phyloP scores from a whole-genome alignment of 1,284 basidiomycete genomes.

The Ceratobasidium sp. region DNA sequence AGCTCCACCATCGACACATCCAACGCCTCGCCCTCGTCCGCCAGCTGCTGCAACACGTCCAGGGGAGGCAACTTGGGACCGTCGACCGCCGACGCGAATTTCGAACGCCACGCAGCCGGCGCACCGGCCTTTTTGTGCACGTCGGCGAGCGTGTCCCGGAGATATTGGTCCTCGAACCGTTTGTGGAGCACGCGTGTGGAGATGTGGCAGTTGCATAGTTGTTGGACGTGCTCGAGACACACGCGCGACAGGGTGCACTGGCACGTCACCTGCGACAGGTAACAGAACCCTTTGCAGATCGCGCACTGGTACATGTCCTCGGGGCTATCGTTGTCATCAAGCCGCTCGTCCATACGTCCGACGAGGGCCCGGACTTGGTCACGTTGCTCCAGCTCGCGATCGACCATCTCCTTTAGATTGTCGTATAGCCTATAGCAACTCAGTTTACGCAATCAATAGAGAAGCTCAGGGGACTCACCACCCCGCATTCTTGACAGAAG shows the following conservation, averaged over 20 bases:
- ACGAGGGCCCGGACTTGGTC: conserved; percentile 64
- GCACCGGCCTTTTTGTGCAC: conserved; percentile 77
- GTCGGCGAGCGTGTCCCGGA: conserved; percentile 72
- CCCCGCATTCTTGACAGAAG: conserved; percentile 90
- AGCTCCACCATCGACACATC: conserved; percentile 79
- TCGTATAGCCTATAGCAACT: conserved; percentile 73
- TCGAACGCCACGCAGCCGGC: conserved; percentile 79
- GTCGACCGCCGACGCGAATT: conserved; percentile 73
- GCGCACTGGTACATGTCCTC: conserved; percentile 97
- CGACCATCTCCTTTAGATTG: conserved; percentile 88
- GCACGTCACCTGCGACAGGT: conserved; percentile 91
- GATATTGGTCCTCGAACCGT: conserved; percentile 83
- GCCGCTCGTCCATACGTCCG: conserved; percentile 68
- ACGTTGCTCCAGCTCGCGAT: conserved; percentile 81
- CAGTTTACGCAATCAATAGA: conserved; percentile 47
- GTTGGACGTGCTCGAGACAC: conserved; percentile 86
- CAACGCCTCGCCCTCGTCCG: conserved; percentile 89
- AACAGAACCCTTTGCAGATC: conserved; percentile 94
- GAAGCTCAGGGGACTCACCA: conserved; percentile 70
- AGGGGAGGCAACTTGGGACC: conserved; percentile 78
- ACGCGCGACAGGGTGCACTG: conserved; percentile 78
- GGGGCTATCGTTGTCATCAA: conserved; percentile 82
- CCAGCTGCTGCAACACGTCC: conserved; percentile 77
- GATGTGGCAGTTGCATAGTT: conserved; percentile 76
- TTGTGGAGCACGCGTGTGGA: conserved; percentile 76